phyloP scores from a whole-genome alignment of 768 basidiomycete genomes.

The Kwoniella dendrophila region DNA sequence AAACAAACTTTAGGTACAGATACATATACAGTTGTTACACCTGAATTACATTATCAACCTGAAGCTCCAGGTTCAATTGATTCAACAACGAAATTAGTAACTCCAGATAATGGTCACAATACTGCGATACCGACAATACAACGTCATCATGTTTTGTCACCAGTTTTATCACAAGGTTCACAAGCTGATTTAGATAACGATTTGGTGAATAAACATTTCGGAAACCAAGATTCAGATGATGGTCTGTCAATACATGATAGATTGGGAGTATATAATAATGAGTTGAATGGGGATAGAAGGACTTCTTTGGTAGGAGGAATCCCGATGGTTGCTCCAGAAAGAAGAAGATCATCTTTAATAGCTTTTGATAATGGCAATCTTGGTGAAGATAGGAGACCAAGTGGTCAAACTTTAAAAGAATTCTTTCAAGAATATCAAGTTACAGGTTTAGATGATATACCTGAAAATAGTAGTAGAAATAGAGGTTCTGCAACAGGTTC shows the following conservation, averaged over 20 bases:
- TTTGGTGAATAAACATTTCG: background rate
- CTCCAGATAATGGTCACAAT: background rate
- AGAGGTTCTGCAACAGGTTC: slow-evolving; percentile 11
- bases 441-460: slow-evolving; percentile 11
- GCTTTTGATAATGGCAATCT: background rate
- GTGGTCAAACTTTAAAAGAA: slow-evolving; percentile 43
- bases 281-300: background rate
- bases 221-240: no score
- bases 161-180: slow-evolving; percentile 25
- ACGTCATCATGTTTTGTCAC: slow-evolving; percentile 17
- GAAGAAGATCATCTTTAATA: slow-evolving; percentile 1
- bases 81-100: slow-evolving; percentile 13
- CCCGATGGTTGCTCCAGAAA: no score
- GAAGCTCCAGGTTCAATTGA: slow-evolving; percentile 11
- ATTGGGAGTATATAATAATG: background rate
- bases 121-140: slow-evolving; percentile 13
- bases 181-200: slow-evolving; percentile 6
- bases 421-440: slow-evolving; percentile 49
- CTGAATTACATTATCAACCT: slow-evolving; percentile 14
- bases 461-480: slow-evolving; percentile 11
- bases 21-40: slow-evolving; percentile 20
- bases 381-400: slow-evolving; percentile 9
- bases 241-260: background rate
- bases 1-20: slow-evolving; percentile 17
- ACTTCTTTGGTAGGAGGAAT: background rate